Percentiles rank a stretch among this genome's conserved stretches.
phyloP scores from a whole-genome alignment of 768 basidiomycete species.

The Pulveroboletus frians region DNA sequence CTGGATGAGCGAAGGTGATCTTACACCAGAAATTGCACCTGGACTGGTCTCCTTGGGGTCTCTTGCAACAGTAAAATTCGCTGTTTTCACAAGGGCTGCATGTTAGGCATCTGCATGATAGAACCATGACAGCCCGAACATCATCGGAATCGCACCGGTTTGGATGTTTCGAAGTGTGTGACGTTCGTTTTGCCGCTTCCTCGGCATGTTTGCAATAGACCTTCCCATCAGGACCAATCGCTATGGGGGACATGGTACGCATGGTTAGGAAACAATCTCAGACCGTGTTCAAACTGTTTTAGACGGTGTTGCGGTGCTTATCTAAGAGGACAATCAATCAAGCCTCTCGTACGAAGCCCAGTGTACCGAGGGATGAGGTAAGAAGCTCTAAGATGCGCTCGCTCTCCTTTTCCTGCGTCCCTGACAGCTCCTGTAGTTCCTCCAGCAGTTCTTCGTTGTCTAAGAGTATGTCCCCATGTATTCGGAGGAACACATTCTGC shows the following conservation, averaged over 20 bases:
- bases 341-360: constrained; percentile 69
- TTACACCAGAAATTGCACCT: constrained; percentile 39
- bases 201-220: constrained; percentile 39
- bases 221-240: constrained; percentile 25
- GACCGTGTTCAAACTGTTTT: background rate
- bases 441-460: constrained; percentile 59
- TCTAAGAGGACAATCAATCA: constrained; percentile 12
- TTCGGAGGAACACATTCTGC: constrained; percentile 74
- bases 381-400: constrained; percentile 71
- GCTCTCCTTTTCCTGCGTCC: constrained; percentile 72
- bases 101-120: constrained; percentile 2
- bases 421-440: constrained; percentile 53
- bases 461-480: constrained; percentile 80
- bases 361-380: constrained; percentile 65
- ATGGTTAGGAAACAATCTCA: background rate
- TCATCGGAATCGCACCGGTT: constrained; percentile 34
- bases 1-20: background rate
- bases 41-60: constrained; percentile 4
- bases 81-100: constrained; percentile 11
- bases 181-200: constrained; percentile 29
- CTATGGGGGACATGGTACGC: constrained; percentile 17
- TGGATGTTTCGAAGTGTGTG: constrained; percentile 31
- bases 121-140: background rate
- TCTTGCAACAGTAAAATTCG: constrained; percentile 40
- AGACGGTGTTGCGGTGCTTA: constrained; percentile 10